Evolutionary conservation across 768 basidiomycete genomes (phyloP), one percentile per base, ranked within the genome.

Genomic region (Collybiopsis confluens): DNA sequence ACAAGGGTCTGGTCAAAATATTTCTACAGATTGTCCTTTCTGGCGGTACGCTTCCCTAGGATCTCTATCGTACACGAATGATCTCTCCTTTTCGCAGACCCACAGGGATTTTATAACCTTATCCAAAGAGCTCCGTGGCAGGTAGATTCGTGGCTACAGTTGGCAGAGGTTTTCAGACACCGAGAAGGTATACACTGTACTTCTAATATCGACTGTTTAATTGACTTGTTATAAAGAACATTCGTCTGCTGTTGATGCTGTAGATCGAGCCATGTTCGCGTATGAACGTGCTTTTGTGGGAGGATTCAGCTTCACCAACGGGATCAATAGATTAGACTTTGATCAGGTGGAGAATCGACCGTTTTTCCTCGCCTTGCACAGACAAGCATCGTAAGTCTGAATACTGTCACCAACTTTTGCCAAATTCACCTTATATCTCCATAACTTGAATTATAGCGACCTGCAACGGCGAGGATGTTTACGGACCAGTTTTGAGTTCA

Each of bases 261-360:
- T 93, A n/a, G 89, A 92, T 53, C 82, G 94, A n/a, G 90, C 95
- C 0, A 67, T 99, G 15, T 98, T 95, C 70, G 85, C 93, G 0
- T 97, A 95, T 57, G 95, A 98, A 62, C 83, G 93, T 11, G 84
- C 90, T 10, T 90, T 98, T 59, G 79, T 92, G 15, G 91, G 93
- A 2, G 74, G 87, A 0, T 96, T 95, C 74, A 91, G 80, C 59
- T 86, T 97, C 68, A 85, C 91, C 1, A 82, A 71, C 33, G 96
- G 95, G 7, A 69, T 77, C 2, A 89, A 88, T 56, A 80, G 95
- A 10, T 79, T 99, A 2, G 92, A 96, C 62, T 99, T 98, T 65
- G 85, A 91, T 58, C 77, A 71, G 11, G 89, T 97, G 10, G 95
- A 98, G 68, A 98, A 96, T 61, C 77, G 96, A 37, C 90, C 92